Percentiles rank a stretch among this genome's conserved stretches.
Conservation (phyloP, 352 stramenopile genomes). For the Blastocystis hominis region DNA sequence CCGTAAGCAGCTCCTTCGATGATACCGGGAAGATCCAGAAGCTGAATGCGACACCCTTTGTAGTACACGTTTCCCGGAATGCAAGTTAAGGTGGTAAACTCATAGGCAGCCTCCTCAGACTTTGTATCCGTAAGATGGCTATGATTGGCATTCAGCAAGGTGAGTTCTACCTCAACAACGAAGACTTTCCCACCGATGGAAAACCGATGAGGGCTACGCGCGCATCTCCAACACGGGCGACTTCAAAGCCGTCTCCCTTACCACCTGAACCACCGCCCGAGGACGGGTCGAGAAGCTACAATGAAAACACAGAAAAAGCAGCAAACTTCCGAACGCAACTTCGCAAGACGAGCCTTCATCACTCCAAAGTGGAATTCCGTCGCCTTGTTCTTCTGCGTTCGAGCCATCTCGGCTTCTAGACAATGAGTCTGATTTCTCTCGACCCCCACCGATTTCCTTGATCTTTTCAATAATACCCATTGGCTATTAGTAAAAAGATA, state of each 20-base stretch:
- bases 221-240: slow-evolving; percentile 81
- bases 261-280: slow-evolving; percentile 67
- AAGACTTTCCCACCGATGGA: slow-evolving; percentile 74
- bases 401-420: slow-evolving; percentile 84
- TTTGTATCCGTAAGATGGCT: slow-evolving; percentile 88
- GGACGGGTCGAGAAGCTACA: slow-evolving; percentile 67
- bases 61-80: slow-evolving; percentile 83
- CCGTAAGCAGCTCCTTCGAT: slow-evolving; percentile 97
- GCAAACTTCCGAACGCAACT: slow-evolving; percentile 82
- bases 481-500: neutral
- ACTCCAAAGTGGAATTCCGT: slow-evolving; percentile 73
- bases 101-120: slow-evolving; percentile 86
- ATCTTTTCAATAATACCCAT: slow-evolving; percentile 83
- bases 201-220: slow-evolving; percentile 89
- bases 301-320: neutral
- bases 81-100: slow-evolving; percentile 95
- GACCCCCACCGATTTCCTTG: slow-evolving; percentile 77
- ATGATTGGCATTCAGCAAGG: neutral
- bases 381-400: slow-evolving; percentile 94
- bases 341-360: slow-evolving; percentile 95
- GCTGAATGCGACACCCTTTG: slow-evolving; percentile 71
- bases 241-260: slow-evolving; percentile 74
- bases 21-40: slow-evolving; percentile 97
- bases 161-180: slow-evolving; percentile 64
- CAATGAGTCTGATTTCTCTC: neutral